Conservation (phyloP, 73 alveolate genomes). For the Tetrahymena malaccensis region DNA sequence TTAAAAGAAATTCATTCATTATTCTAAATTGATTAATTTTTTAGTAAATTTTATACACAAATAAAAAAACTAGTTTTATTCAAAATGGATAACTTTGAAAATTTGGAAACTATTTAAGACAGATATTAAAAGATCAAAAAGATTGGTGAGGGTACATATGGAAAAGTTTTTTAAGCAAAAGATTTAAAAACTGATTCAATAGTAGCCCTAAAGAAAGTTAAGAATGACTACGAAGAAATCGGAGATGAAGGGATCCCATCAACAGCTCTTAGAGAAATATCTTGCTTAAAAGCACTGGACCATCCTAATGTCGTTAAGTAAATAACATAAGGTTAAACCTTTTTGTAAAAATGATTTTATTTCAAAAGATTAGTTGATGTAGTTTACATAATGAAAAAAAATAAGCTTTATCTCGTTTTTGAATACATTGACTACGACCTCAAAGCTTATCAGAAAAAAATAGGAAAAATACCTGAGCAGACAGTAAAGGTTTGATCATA, state of each 20-base stretch:
- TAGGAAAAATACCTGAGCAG: not conserved
- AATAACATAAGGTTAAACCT: not conserved
- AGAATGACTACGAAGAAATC: not conserved
- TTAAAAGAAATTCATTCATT: too few relatives aligned
- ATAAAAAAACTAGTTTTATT: too few relatives aligned
- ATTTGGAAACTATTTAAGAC: not conserved
- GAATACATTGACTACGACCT: conserved; percentile 84
- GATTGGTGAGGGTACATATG: conserved; percentile 40
- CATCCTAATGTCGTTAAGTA: conserved; percentile 36
- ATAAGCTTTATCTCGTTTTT: conserved; percentile 36
- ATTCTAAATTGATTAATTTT: too few relatives aligned
- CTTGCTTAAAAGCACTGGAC: conserved; percentile 9
- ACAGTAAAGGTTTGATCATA: not conserved
- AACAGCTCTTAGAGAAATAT: conserved; percentile 26
- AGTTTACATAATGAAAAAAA: not conserved
- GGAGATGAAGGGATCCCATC: conserved; percentile 24
- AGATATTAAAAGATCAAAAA: conserved; percentile 17
- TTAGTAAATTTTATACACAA: too few relatives aligned
- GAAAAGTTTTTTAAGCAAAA: conserved; percentile 15
- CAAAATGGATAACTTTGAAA: not conserved
- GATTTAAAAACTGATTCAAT: conserved; percentile 9
- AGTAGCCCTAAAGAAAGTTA: conserved; percentile 26
- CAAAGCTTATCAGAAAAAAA: not conserved
- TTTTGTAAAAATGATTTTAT: not conserved
- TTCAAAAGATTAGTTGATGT: not conserved